Evolutionary conservation across 1,139 yeast species (phyloP), one percentile per base, ranked within the genome.

Genomic region (Magnusiomyces fungicola): DNA sequence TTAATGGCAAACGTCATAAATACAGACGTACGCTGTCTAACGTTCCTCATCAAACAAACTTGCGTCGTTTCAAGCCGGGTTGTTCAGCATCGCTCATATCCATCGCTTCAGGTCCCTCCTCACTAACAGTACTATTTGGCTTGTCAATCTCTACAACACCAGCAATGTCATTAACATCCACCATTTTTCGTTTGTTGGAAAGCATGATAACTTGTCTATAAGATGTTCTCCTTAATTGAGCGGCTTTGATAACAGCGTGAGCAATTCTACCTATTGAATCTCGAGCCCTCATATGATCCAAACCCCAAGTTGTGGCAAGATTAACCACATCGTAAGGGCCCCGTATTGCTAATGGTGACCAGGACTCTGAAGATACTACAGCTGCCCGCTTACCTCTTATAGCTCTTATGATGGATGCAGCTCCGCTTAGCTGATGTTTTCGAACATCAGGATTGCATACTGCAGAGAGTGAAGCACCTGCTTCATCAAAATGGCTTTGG

Each of bases 401-500:
- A 3, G 96, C 88, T 55, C 98, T 70, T n/a, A 89, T 75, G 19
- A 92, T 73, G 59, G 85, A 83, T 47, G 86, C 74, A 1, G 82
- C 79, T 61, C 88, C 90, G 45, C 81, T 74, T 46, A 90, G 80
- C 58, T 83, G 78, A 49, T 78, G 78, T 50, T 78, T 72, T 50
- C 90, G 71, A 33, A 71, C 64, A 37, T 66, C 50, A 30, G 52
- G 48, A 29, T 62, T 66, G n/a, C 55, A 41, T 7, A 60, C 51
- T 18, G 54, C 43, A 2, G 52, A 49, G 12, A 53, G 48, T 3
- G 48, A 45, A 3, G 47, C 40, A 14, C 50, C 50, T 7, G 47
- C 40, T 36, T 46, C 50, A 19, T 48, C 50, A n/a, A 23, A 38
- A 18, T 34, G 30, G 5, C 16, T 32, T 18, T 65, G 66, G 22